Conservation (phyloP, 139 green algal genomes). For the Tetratostichococcus sp. region DNA sequence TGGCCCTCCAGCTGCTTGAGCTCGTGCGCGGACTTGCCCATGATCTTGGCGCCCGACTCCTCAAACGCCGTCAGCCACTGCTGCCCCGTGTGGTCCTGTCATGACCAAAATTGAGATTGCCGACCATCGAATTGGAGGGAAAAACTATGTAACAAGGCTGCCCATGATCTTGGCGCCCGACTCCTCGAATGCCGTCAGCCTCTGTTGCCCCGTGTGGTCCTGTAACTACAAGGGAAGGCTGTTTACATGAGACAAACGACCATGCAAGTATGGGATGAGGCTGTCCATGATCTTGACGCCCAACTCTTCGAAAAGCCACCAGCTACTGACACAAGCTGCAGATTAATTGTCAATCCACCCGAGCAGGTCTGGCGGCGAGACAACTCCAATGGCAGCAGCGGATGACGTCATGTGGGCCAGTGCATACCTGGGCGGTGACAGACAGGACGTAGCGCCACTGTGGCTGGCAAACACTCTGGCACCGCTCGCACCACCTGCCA, state of each 20-base stretch:
- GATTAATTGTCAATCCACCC: too few species aligned
- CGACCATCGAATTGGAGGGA: background rate
- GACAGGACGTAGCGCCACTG: constrained; percentile 54
- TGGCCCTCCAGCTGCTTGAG: constrained; percentile 31
- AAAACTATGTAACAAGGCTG: background rate
- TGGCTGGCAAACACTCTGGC: constrained; percentile 15
- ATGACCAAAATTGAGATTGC: background rate
- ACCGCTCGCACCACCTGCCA: constrained; percentile 51
- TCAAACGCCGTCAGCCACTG: constrained; percentile 54
- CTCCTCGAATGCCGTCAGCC: constrained; percentile 59
- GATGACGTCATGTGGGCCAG: too few species aligned
- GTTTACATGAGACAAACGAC: background rate
- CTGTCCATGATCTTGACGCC: constrained; percentile 40
- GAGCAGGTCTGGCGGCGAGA: too few species aligned
- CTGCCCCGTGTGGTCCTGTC: constrained; percentile 48
- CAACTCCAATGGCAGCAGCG: too few species aligned
- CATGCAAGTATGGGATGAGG: too few species aligned
- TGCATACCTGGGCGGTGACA: constrained; percentile 5
- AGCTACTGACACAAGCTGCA: too few species aligned
- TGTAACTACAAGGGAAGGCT: constrained; percentile 8
- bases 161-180: constrained; percentile 41
- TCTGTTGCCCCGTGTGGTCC: constrained; percentile 48
- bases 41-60: constrained; percentile 38
- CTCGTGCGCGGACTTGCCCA: constrained; percentile 37
- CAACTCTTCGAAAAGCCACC: constrained; percentile 59